phyloP scores from a whole-genome alignment of 805 yeast species.

The Debaryomyces prosopidis region DNA sequence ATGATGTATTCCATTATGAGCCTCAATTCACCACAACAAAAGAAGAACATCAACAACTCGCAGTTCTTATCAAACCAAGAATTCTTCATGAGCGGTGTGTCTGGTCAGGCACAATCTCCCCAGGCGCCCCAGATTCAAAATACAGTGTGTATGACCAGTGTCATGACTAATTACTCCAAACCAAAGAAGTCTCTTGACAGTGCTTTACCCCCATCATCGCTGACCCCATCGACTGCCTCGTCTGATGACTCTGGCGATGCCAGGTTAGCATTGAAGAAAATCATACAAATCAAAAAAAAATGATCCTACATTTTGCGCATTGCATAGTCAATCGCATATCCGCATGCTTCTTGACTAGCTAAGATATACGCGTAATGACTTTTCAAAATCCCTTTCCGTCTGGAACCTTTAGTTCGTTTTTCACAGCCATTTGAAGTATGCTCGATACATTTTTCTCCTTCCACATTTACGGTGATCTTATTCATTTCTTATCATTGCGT shows the following conservation, averaged over 20 bases:
- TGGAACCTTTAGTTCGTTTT: no score
- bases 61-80: constrained; percentile 29
- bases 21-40: constrained; percentile 31
- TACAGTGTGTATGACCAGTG: constrained; percentile 19
- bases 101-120: constrained; percentile 1
- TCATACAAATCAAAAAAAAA: constrained; percentile 32
- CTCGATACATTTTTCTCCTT: no score
- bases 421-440: no score
- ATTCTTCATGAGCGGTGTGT: constrained; percentile 18
- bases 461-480: no score
- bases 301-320: constrained; percentile 2
- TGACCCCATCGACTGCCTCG: constrained; percentile 7
- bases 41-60: constrained; percentile 14
- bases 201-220: constrained; percentile 4
- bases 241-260: constrained; percentile 37
- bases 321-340: no score
- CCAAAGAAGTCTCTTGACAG: not conserved
- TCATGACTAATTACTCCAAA: constrained; percentile 11
- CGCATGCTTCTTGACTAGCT: no score
- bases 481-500: no score
- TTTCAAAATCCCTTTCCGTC: no score
- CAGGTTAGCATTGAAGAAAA: constrained; percentile 36
- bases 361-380: no score
- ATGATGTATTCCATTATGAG: constrained; percentile 39
- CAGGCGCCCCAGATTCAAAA: constrained; percentile 1